phyloP scores from a whole-genome alignment of 1,284 basidiomycete genomes.

The Coriolopsis trogii region DNA sequence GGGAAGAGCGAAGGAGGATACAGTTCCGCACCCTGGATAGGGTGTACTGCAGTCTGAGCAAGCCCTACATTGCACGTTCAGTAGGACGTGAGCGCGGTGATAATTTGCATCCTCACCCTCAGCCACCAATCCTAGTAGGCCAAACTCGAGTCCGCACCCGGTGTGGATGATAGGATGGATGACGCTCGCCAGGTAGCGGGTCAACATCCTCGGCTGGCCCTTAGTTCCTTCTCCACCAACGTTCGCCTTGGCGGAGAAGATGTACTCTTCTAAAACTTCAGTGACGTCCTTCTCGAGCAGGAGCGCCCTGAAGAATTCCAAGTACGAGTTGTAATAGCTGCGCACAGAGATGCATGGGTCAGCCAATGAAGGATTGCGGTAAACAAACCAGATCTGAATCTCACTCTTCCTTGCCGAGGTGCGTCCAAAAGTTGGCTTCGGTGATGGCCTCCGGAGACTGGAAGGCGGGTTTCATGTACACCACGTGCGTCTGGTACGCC shows the following conservation, averaged over 20 bases:
- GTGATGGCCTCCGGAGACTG: constrained; percentile 47
- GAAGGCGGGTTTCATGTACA: constrained; percentile 42
- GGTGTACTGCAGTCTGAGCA: constrained; percentile 39
- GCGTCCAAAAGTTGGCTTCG: constrained; percentile 47
- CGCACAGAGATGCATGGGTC: background rate
- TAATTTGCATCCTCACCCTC: constrained; percentile 46
- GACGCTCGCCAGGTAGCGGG: constrained; percentile 58
- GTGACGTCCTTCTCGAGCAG: constrained; percentile 46
- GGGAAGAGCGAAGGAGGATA: constrained; percentile 34
- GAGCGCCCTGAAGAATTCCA: constrained; percentile 55
- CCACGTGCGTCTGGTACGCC: constrained; percentile 45
- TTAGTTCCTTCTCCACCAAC: constrained; percentile 43
- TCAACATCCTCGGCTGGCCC: constrained; percentile 56
- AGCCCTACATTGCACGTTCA: constrained; percentile 45
- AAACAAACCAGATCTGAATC: constrained; percentile 14
- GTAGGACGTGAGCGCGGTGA: constrained; percentile 44
- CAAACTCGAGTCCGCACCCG: constrained; percentile 68
- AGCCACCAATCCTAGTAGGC: constrained; percentile 59
- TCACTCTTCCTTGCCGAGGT: constrained; percentile 52
- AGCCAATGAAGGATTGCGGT: too few species aligned
- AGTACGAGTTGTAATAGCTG: constrained; percentile 62
- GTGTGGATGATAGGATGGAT: constrained; percentile 68
- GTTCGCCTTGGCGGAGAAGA: constrained; percentile 60
- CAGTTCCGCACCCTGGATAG: constrained; percentile 24
- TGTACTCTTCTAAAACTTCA: constrained; percentile 52